phyloP scores from a whole-genome alignment of 495 filamentous ascomycete genomes.

The Hypoxylon fuscum region DNA sequence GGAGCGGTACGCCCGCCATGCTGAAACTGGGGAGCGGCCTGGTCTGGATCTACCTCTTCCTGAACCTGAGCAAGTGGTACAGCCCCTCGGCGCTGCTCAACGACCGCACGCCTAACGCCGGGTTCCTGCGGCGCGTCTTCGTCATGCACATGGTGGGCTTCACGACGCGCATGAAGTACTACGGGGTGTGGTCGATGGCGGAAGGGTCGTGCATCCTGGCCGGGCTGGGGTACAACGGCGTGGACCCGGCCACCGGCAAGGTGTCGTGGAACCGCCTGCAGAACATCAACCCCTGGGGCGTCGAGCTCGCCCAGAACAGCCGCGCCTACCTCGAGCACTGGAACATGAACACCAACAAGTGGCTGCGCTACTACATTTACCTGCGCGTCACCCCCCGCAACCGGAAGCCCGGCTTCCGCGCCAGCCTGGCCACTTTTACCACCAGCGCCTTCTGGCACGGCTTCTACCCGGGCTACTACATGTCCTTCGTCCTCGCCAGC shows the following conservation, averaged over 20 bases:
- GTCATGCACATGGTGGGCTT: conserved; percentile 84
- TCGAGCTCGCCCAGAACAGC: conserved; percentile 91
- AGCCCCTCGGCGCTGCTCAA: conserved; percentile 67
- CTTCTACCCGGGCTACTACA: conserved; percentile 96
- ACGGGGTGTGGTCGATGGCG: conserved; percentile 91
- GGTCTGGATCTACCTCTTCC: conserved; percentile 79
- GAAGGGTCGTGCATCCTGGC: conserved; percentile 95
- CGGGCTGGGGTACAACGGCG: conserved; percentile 92
- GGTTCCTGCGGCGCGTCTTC: conserved; percentile 75
- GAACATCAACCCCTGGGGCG: conserved; percentile 82
- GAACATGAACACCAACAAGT: conserved; percentile 99
- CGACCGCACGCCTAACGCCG: conserved; percentile 68
- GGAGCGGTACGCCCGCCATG: conserved; percentile 85
- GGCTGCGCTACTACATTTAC: conserved; percentile 96
- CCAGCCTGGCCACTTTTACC: conserved; percentile 90
- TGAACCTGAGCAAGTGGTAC: conserved; percentile 77
- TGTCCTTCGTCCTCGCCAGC: conserved; percentile 86
- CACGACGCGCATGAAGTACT: conserved; percentile 87
- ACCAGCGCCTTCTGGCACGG: conserved; percentile 98
- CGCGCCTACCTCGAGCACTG: conserved; percentile 87
- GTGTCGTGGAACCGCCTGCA: conserved; percentile 88
- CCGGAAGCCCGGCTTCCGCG: conserved; percentile 95
- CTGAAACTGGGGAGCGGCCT: conserved; percentile 77
- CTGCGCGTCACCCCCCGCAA: conserved; percentile 93
- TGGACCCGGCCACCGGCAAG: conserved; percentile 82